Base-by-base conservation (phyloP, 805 yeast species). In the Lipomyces chichibuensis region DNA sequence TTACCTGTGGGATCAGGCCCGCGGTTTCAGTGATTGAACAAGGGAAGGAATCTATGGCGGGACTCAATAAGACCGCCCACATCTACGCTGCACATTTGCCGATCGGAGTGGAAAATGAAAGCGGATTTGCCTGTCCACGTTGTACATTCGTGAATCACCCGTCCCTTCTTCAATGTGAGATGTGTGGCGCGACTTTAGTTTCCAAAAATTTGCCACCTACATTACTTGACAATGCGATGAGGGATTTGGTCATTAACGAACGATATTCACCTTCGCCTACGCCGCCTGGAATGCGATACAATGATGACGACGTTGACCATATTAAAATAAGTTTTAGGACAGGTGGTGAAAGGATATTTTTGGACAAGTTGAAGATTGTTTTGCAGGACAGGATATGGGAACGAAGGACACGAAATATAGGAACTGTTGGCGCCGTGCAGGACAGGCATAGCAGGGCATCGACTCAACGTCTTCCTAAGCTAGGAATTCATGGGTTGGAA, bases 91-190 rank as follows among this genome's bases (percentile, higher is more conserved):
- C 32, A 11, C 61, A 61, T 13, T 52, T 54, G 11, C 63, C 65
- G n/a, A 49, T 27, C 13, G 65, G 32, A 5, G 57, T 56, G 17
- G 53, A 64, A 39, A 46, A 58, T 29, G 66, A 58, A 17, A 52
- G 9, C 46, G 71, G 74, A 14, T 72, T 75, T n/a, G 71, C 71
- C 23, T 87, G 90, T 66, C 82, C 86, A 2, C 75, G 80, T 13
- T 91, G 96, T 72, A 91, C 98, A 0, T 94, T 92, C 74, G 79
- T 86, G 13, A 95, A 94, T 75, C 97, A 93, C 76, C 90, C 92
- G 0, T 85, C 90, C 2, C 80, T 94, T 81, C 77, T 82, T 49
- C 82, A 81, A 69, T 94, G 99, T 77, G 99, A 94, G 77, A 84
- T 95, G 75, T 94, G 98, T 79, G 97, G 97, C 0, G 81, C 88